A percentile compares a stretch with the other conserved stretches of the same genome.
These are phyloP conservation scores for Exophiala bonariae DNA, from an alignment of 2,329 filamentous ascomycete genomes.

Conservation along the genomic window DNA sequence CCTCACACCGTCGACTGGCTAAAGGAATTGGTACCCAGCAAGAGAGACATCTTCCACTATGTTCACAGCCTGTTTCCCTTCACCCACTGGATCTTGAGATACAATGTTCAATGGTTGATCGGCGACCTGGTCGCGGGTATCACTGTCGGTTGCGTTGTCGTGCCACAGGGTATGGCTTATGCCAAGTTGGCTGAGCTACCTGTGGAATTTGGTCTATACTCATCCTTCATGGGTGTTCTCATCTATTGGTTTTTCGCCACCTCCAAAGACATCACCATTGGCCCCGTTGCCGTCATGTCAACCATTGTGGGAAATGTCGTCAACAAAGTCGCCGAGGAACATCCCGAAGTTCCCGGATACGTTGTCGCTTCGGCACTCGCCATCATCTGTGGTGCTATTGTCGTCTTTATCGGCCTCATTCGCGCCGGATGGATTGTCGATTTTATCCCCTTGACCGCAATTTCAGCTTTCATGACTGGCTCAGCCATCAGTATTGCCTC, in stretches of 20 bases:
- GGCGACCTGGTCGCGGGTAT: constrained; percentile 87
- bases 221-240: constrained; percentile 92
- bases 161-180: constrained; percentile 98
- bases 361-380: constrained; percentile 77
- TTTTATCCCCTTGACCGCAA: constrained; percentile 83
- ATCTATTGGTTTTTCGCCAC: constrained; percentile 98
- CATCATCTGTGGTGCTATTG: constrained; percentile 74
- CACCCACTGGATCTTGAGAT: constrained; percentile 79
- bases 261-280: constrained; percentile 97
- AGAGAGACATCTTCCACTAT: constrained; percentile 60
- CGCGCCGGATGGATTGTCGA: constrained; percentile 89
- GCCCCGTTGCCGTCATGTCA: constrained; percentile 93
- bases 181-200: constrained; percentile 78
- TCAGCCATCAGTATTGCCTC: constrained; percentile 85
- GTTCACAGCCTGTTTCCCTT: constrained; percentile 79
- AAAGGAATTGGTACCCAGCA: constrained; percentile 60
- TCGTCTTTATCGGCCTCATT: constrained; percentile 74
- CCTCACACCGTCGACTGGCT: constrained; percentile 77
- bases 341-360: constrained; percentile 60
- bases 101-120: constrained; percentile 84
- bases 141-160: constrained; percentile 75
- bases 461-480: constrained; percentile 96
- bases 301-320: constrained; percentile 85
- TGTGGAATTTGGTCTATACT: constrained; percentile 84
- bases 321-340: constrained; percentile 55